Conservation (phyloP, 1,284 basidiomycete species). For the Malassezia caprae region DNA sequence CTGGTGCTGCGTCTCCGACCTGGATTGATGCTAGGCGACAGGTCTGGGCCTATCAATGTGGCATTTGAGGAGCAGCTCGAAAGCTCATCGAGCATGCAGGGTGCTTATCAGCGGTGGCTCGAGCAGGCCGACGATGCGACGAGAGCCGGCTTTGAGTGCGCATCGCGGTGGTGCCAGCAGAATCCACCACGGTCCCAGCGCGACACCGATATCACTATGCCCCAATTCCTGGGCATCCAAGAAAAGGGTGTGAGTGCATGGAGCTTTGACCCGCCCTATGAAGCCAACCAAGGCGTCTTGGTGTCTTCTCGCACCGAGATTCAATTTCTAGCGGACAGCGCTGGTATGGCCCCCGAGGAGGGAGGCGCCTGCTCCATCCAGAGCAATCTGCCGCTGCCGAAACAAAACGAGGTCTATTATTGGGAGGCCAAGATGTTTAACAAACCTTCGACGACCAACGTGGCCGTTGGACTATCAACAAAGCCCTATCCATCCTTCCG, state of each 20-base stretch:
- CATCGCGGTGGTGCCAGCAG: conserved; percentile 61
- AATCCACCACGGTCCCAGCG: conserved; percentile 28
- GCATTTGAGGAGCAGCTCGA: conserved; percentile 62
- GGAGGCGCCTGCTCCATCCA: conserved; percentile 45
- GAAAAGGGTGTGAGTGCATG: conserved; percentile 48
- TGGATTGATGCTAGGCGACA: conserved; percentile 60
- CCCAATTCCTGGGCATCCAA: conserved; percentile 46
- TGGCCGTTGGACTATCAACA: conserved; percentile 42
- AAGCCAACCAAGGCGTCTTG: conserved; percentile 42
- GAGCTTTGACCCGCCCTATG: conserved; percentile 47
- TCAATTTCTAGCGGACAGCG: conserved; percentile 44
- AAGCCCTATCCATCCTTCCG: conserved; percentile 47
- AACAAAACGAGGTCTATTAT: conserved; percentile 48
- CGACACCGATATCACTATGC: conserved; percentile 45
- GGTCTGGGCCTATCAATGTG: conserved; percentile 85
- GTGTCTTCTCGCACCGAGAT: conserved; percentile 46
- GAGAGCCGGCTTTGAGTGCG: conserved; percentile 66
- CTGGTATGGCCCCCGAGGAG: conserved; percentile 46
- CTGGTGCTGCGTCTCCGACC: conserved; percentile 31
- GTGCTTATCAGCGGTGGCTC: conserved; percentile 83
- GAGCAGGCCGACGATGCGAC: conserved; percentile 65
- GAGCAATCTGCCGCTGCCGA: conserved; percentile 46
- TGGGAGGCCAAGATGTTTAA: conserved; percentile 49
- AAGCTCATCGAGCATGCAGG: conserved; percentile 80
- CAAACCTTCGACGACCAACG: conserved; percentile 40